Evolutionary conservation across 106 monocot genomes (phyloP).

Genomic region (Dactylorhiza incarnata): DNA sequence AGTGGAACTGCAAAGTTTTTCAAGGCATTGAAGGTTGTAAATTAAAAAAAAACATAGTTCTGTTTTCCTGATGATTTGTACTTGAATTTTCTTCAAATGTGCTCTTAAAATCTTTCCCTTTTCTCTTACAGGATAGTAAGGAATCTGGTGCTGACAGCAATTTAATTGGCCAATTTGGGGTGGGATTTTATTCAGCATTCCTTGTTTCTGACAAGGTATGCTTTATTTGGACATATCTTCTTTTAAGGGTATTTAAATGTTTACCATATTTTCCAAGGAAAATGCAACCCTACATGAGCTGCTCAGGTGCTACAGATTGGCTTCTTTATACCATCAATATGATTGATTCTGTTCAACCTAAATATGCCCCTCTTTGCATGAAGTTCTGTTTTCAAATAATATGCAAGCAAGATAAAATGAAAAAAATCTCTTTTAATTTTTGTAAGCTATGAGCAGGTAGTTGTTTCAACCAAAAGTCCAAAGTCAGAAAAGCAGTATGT

Average conservation of each 20-base stretch:
- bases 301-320: neutral
- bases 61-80: neutral
- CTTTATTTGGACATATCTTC: neutral
- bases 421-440: neutral
- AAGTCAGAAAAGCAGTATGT: slow-evolving; percentile 93
- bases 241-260: neutral
- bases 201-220: slow-evolving; percentile 86
- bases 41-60: neutral
- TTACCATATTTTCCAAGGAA: neutral
- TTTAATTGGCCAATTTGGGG: slow-evolving; percentile 98
- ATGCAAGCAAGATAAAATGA: neutral
- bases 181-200: slow-evolving; percentile 96
- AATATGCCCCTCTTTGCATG: neutral
- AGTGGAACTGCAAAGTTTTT: slow-evolving; percentile 99
- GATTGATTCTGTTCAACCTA: neutral
- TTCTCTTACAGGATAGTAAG: slow-evolving; percentile 64
- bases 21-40: slow-evolving; percentile 75
- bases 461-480: slow-evolving; percentile 91
- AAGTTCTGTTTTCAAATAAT: neutral
- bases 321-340: neutral
- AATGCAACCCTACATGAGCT: neutral
- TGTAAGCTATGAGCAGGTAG: slow-evolving; percentile 38
- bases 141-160: slow-evolving; percentile 82
- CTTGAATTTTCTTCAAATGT: neutral
- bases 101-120: neutral